Evolutionary conservation across 1,139 yeast species (phyloP), one percentile per base, ranked within the genome.

Genomic region (Taiozyma onychis): DNA sequence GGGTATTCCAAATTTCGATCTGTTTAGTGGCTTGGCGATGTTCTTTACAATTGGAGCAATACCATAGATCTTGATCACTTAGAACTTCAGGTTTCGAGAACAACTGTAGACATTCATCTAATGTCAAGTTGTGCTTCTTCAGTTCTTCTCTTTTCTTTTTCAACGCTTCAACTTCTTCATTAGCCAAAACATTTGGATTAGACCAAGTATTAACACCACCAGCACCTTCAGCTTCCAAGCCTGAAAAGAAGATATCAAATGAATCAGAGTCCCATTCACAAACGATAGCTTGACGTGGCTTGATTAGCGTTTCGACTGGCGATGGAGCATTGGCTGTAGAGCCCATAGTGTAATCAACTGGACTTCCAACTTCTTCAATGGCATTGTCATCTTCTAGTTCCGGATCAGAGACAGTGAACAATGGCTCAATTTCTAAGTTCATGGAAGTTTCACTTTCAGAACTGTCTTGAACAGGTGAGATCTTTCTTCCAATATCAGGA

Each of bases 1-100:
- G 98, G 0, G 88, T 83, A 18, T 83, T 78, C 98, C 98, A 93
- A 32, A 93, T 72, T 66, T 90, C 95, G 52, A 93, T 86, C 41
- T 90, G 85, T 63, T 93, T 93, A 6, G 96, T 85, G 1, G 98
- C 98, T 57, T 88, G 90, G 51, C 90, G 80, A 61, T 89, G 96
- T 48, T 88, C 95, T 61, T 86, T 82, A 71, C 99, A 93, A 27
- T 74, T 70, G 2, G 97, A 95, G 66, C 99, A 93, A 62, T 85
- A 90, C 99, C 99, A 93, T 48, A 90, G 75, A 67, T 93, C 98
- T 52, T 88, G 87, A 48, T 88, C 88, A 13, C 97, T 90, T 44
- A 93, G 74, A 3, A 90, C 81, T 65, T 93, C 99, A 0, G 95
- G 85, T 48, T 81, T 80, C 26, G 95, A 82, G 64, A 93, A 93